Evolutionary conservation across 2,329 filamentous ascomycete genomes (phyloP).

Genomic region (Ambrosiella xylebori): DNA sequence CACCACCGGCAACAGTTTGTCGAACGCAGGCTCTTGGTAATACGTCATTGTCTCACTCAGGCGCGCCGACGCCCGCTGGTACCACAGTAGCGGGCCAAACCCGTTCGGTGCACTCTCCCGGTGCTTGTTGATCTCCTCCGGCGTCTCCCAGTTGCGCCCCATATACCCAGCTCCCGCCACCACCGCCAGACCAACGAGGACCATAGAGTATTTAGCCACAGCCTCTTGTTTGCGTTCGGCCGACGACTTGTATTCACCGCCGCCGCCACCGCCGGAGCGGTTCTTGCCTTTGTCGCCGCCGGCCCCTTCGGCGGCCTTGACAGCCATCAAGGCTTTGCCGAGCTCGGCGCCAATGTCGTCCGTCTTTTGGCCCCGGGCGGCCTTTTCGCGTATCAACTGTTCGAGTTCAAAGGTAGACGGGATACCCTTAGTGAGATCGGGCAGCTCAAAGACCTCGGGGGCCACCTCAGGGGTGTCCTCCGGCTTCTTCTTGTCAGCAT

Average conservation of each 20-base stretch:
- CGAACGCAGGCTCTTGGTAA: constrained; percentile 90
- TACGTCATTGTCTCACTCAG: constrained; percentile 64
- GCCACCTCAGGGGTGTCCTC: constrained; percentile 7
- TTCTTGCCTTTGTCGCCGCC: constrained; percentile 27
- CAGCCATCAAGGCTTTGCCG: constrained; percentile 14
- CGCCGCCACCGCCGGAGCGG: constrained; percentile 41
- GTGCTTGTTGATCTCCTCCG: constrained; percentile 53
- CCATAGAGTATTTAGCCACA: constrained; percentile 60
- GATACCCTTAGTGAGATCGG: constrained; percentile 86
- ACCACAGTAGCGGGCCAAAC: constrained; percentile 61
- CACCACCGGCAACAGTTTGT: constrained; percentile 73
- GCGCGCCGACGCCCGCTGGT: constrained; percentile 60
- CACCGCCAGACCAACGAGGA: constrained; percentile 36
- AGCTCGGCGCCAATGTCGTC: constrained; percentile 16
- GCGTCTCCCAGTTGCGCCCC: constrained; percentile 76
- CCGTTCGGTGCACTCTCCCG: constrained; percentile 55
- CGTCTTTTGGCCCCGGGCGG: constrained; percentile 18
- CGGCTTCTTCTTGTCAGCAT: neutral
- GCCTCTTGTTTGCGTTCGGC: constrained; percentile 65
- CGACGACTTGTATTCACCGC: constrained; percentile 77
- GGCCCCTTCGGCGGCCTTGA: constrained; percentile 21
- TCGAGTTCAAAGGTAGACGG: constrained; percentile 79
- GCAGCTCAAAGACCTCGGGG: constrained; percentile 45
- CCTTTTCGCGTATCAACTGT: constrained; percentile 23
- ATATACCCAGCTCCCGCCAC: constrained; percentile 52